Evolutionary conservation across 768 basidiomycete species (phyloP).

Genomic region (Cystobasidium onofrii): DNA sequence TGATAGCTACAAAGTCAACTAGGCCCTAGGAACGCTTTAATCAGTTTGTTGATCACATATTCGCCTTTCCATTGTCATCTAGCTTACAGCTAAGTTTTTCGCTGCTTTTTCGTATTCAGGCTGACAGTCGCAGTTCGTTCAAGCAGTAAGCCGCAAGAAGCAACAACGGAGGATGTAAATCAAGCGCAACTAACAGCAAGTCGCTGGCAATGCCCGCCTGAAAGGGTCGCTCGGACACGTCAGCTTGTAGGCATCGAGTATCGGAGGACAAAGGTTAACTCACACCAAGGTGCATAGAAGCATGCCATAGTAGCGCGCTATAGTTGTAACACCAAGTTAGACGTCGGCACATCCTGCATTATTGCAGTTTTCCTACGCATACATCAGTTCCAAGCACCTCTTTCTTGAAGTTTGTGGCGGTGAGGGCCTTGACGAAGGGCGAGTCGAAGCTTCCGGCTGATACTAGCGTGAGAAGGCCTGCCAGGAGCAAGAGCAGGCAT

Average conservation of each 20-base stretch:
- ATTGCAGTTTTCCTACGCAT: too few species aligned
- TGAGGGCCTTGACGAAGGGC: slow-evolving; percentile 35
- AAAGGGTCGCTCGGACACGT: not conserved
- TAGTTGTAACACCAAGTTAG: not conserved
- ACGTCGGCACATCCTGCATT: not conserved
- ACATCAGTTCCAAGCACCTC: slow-evolving; percentile 33
- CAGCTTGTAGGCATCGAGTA: not conserved
- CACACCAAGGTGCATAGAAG: slow-evolving; percentile 33
- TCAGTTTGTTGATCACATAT: not conserved
- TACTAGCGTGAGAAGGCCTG: slow-evolving; percentile 8
- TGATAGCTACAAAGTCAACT: slow-evolving; percentile 41
- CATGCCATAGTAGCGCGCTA: slow-evolving; percentile 22
- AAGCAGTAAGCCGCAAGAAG: too few species aligned
- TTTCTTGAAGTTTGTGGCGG: slow-evolving; percentile 35
- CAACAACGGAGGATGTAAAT: too few species aligned
- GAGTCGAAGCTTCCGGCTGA: slow-evolving; percentile 34
- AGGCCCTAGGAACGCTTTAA: slow-evolving; percentile 29
- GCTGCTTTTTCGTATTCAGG: slow-evolving; percentile 36
- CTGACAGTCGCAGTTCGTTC: slow-evolving; percentile 32
- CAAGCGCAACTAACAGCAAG: slow-evolving; percentile 1
- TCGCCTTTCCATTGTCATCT: too few species aligned
- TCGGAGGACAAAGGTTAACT: not conserved
- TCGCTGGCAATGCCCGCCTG: slow-evolving; percentile 29
- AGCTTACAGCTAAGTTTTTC: slow-evolving; percentile 34
- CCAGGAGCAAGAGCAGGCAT: slow-evolving; percentile 13